Evolutionary conservation across 768 basidiomycete genomes (phyloP), one percentile per base, ranked within the genome.

Genomic region (Tylopilus felleus): DNA sequence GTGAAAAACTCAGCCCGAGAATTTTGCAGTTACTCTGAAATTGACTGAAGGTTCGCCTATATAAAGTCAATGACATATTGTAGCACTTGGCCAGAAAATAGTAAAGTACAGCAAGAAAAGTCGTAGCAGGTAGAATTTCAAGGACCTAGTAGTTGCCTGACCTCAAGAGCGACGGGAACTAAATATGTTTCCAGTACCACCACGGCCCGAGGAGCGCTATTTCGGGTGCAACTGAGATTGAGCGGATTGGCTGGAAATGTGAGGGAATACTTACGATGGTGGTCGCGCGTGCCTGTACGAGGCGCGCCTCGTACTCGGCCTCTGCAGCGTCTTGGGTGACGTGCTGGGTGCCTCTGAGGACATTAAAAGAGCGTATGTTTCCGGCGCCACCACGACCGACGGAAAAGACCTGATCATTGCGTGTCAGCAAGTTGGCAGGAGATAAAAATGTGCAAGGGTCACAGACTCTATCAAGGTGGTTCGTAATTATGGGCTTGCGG

Each of bases 331-430:
- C 63, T 21, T 70, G 69, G 1, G 62, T 35, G 2, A 71, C 69
- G 10, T 65, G 55, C 21, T 64, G 61, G 3, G 69, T 51, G 48
- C 83, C 84, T 33, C 22, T n/a, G 14, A 8, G 25, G 4, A n/a
- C 28, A 41, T 12, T 22, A 8, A 83, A 80, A 1, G 88, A 85
- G 52, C 87, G 83, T 47, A 94, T 83, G 76, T 95, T 95, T 14
- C 91, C 92, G 6, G 79, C 79, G n/a, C 92, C 93, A 29, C 92
- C 92, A 40, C 91, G 83, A 9, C 93, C 93, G 36, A 80, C 78
- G 25, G 81, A 83, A 59, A 73, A 75, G 52, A 56, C n/a, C 60
- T 58, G 39, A 19, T 27, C 16, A 25, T 7, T 5, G n/a, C n/a
- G 4, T 3, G 23, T 55, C 33, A 52, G 39, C 17, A 25, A 29